Conservation (phyloP, 257 asterid species). For the Fraxinus americana region DNA sequence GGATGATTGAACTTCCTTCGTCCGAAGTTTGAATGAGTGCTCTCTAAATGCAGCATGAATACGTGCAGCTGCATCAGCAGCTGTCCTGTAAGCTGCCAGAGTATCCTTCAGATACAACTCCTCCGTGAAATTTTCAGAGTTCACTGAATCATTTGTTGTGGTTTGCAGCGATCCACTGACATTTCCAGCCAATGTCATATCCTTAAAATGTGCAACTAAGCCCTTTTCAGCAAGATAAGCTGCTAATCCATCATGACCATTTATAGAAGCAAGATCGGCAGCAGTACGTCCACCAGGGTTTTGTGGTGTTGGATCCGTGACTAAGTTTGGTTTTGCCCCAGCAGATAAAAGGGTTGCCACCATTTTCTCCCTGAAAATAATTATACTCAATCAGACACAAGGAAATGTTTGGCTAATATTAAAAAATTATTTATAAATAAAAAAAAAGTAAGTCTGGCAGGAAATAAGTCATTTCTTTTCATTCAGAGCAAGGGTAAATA, state of each 20-base stretch:
- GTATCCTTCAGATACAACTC: conserved; percentile 76
- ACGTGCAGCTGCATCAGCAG: conserved; percentile 98
- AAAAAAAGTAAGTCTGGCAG: no score
- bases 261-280: conserved; percentile 90
- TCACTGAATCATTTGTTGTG: conserved; percentile 37
- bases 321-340: conserved; percentile 89
- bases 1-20: conserved; percentile 47
- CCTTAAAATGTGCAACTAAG: conserved; percentile 79
- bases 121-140: conserved; percentile 54
- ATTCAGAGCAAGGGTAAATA: no score
- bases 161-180: conserved; percentile 80
- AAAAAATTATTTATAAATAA: no score
- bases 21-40: conserved; percentile 59
- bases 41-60: conserved; percentile 95
- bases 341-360: conserved; percentile 89
- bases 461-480: no score
- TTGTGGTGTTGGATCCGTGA: conserved; percentile 81
- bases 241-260: conserved; percentile 80
- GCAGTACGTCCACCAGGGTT: conserved; percentile 81
- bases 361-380: conserved; percentile 82
- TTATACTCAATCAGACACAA: conserved; percentile 21
- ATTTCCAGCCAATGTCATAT: conserved; percentile 93
- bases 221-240: conserved; percentile 98
- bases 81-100: conserved; percentile 89
- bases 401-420: background rate